Base-by-base conservation (phyloP, 192 early-diverging fungal species). In the Spizellomyces sp. region DNA sequence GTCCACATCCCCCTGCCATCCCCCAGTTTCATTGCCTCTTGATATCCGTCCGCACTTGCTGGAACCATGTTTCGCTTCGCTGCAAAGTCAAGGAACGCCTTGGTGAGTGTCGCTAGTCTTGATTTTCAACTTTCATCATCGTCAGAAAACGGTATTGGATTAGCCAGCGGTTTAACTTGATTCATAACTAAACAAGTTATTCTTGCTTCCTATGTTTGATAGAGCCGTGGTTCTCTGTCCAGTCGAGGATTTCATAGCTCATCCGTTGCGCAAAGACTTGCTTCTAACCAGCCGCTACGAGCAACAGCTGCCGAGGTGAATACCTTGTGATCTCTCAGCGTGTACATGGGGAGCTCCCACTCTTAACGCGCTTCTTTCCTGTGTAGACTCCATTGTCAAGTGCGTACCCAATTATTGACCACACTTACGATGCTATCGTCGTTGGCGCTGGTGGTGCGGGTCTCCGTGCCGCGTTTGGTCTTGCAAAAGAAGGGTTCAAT, bases 361-460 rank as follows among this genome's bases (percentile, higher is more conserved):
- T 15, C 17, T 43, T 59, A 8, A 42, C 46, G 48, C 6, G 27
- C 45, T 36, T 64, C 27, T 14, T 55, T 68, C 4, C 44, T 45
- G 5, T 48, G 0, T 43, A 77, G 79, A 65, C 69, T 41, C 75
- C 75, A 5, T 64, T 90, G 76, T 83, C 87, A 19, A 82, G 78
- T 68, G 88, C 92, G 66, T 99, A 99, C 84, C 91, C 94, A 65
- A 88, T 99, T 76, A 94, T 98, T 63, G 97, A 99, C 78, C 97
- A 99, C 80, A 92, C 93, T 54, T 99, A 96, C 76, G 97, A 99
- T 78, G 97, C 96, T n/a, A 85, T 99, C 58, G 96, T 99, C 44
- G 88, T 99, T 48, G 97, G 97, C 75, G 95, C 97, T 60, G 97
- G 97, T 74, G 96, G 97, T 77, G 94, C 97, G 56, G 97, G 97